These are phyloP conservation scores for Ascobolus immersus DNA, from an alignment of 495 filamentous ascomycete genomes.

Conservation along the genomic window DNA sequence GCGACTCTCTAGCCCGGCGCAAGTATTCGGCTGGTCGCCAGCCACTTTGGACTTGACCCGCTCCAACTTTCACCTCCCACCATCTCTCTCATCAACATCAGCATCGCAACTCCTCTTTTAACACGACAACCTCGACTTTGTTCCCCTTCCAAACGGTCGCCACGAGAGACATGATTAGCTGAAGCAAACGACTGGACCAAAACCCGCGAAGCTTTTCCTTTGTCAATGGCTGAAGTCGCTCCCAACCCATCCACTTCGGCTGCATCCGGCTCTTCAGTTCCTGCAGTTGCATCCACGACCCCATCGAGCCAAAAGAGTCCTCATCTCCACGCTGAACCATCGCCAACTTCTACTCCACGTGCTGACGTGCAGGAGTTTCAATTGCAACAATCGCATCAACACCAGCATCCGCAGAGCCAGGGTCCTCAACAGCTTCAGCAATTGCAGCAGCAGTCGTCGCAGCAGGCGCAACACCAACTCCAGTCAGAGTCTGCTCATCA, in stretches of 20 bases:
- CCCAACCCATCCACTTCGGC: constrained; percentile 17
- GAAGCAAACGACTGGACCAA: too few species aligned
- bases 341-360: constrained; percentile 13
- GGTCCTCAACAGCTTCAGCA: constrained; percentile 1
- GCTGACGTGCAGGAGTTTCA: constrained; percentile 12
- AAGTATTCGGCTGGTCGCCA: too few species aligned
- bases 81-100: neutral
- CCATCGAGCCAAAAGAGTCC: constrained; percentile 16
- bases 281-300: constrained; percentile 15
- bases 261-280: constrained; percentile 13
- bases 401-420: constrained; percentile 9
- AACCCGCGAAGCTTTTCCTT: too few species aligned
- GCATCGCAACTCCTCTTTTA: neutral
- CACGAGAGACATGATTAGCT: neutral
- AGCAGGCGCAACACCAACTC: constrained; percentile 15
- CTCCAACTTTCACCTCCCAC: neutral
- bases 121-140: neutral
- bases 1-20: too few species aligned
- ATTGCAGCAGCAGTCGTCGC: constrained; percentile 7
- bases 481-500: constrained; percentile 15
- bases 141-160: neutral
- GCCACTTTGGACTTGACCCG: constrained; percentile 2
- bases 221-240: constrained; percentile 15
- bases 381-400: constrained; percentile 13
- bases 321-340: constrained; percentile 12